Base-by-base conservation (phyloP, 169 alveolate genomes). In the Cryptosporidium sp. region DNA sequence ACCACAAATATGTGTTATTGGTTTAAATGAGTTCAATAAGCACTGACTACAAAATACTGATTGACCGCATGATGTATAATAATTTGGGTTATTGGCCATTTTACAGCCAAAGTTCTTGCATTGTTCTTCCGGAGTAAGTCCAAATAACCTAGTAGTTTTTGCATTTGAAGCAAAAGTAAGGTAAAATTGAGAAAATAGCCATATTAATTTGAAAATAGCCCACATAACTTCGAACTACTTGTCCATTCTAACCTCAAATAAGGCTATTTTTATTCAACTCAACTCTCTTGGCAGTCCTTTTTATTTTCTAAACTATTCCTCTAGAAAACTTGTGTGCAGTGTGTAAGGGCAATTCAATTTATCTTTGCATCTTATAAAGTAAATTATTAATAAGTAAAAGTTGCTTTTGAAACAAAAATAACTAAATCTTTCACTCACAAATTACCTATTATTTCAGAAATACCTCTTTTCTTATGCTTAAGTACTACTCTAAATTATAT, bases 61-160 rank as follows among this genome's bases (percentile, higher is more conserved):
- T 18, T 62, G 62, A 12, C 89, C 89, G 5, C 89, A 80, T 29
- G 89, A 37, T 61, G 89, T 21, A 26, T 29, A 80, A 42, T 80
- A 80, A 44, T 60, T 80, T 2, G 12, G 67, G 0, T 65, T 44
- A 0, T 80, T 80, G 5, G 62, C 33, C 1, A 14, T 45, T 62
- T 37, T 44, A 29, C 89, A 80, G 7, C 44, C 65, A 39, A 80
- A 62, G 70, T 80, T 45, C 31, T 9, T 39, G 51, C 89, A 80
- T 39, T 80, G 89, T 16, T 80, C 89, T 23, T 62, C 86, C 2
- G 86, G 70, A 52, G n/a, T 48, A 18, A 26, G 39, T 16, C 86
- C 86, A 8, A 53, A 53, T 56, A 73, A 12, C 18, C 33, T 23
- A 26, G 18, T 52, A 18, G 56, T 60, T 58, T 73, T 73, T 29